Percentiles rank a stretch among this genome's conserved stretches.
Conservation (phyloP, 371 early-diverging fungal species). For the Phascolomyces articulosus region DNA sequence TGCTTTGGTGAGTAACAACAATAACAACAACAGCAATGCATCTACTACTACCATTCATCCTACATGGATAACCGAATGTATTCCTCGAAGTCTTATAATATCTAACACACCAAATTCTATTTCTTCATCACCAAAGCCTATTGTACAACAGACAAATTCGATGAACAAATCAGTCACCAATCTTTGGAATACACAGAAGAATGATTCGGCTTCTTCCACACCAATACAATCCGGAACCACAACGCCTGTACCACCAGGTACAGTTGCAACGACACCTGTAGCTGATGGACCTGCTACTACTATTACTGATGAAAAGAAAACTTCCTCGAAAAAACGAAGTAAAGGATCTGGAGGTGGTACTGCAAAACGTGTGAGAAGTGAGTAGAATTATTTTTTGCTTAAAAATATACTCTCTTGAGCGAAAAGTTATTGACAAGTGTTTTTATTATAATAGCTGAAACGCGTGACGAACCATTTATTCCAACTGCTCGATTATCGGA, state of each 20-base stretch:
- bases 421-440: neutral
- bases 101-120: neutral
- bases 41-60: neutral
- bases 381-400: neutral
- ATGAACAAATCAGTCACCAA: slow-evolving; percentile 78
- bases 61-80: slow-evolving; percentile 26
- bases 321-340: slow-evolving; percentile 16
- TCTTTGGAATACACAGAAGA: slow-evolving; percentile 62
- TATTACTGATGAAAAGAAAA: slow-evolving; percentile 8
- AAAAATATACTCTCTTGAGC: neutral
- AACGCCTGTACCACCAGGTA: slow-evolving; percentile 11
- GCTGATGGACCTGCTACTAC: slow-evolving; percentile 1
- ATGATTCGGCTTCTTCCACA: slow-evolving; percentile 19
- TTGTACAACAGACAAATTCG: slow-evolving; percentile 49
- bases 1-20: slow-evolving; percentile 42
- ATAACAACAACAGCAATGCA: no score
- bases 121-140: neutral
- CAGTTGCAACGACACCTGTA: slow-evolving; percentile 11
- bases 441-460: slow-evolving; percentile 26
- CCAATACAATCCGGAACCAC: slow-evolving; percentile 14
- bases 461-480: slow-evolving; percentile 45
- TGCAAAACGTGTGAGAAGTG: slow-evolving; percentile 38
- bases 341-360: slow-evolving; percentile 29
- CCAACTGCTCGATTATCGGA: slow-evolving; percentile 78
- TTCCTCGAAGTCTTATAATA: slow-evolving; percentile 20